Evolutionary conservation across 2,329 filamentous ascomycete species (phyloP).

Genomic region (Arthrocladium fulminans): DNA sequence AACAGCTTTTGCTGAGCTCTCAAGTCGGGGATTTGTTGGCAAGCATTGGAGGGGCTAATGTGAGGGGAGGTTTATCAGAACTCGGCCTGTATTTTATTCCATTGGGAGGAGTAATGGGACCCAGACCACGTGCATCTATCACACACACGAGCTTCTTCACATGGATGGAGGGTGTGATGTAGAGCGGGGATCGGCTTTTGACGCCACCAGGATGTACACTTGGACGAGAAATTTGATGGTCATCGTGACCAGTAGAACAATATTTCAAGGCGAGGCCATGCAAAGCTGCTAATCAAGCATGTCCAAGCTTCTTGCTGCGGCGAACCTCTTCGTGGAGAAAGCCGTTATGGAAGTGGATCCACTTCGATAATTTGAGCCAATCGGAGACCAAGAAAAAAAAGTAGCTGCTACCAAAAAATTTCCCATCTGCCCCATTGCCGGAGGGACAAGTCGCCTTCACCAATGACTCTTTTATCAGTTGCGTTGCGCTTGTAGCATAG

Average conservation of each 20-base stretch:
- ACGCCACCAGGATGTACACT: neutral
- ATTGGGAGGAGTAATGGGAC: neutral
- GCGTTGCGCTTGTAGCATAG: neutral
- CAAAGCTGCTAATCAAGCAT: neutral
- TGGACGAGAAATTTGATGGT: neutral
- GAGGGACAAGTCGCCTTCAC: neutral
- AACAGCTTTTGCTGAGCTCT: too few relatives aligned
- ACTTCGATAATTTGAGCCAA: neutral
- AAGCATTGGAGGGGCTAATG: neutral
- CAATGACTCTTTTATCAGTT: neutral
- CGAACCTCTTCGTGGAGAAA: neutral
- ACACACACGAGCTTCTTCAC: neutral
- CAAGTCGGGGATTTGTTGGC: neutral
- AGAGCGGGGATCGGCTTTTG: neutral
- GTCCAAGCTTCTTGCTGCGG: neutral
- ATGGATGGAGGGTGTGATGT: neutral
- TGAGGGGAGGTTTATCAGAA: too few relatives aligned
- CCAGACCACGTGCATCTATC: neutral
- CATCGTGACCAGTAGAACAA: neutral
- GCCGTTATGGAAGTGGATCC: neutral
- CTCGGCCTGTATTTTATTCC: too few relatives aligned
- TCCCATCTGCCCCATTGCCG: too few relatives aligned
- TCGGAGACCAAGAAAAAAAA: constrained; percentile 1
- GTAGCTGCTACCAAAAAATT: neutral
- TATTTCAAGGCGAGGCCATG: neutral